Conservation (phyloP, 371 early-diverging fungal species). For the Circinella minor region DNA sequence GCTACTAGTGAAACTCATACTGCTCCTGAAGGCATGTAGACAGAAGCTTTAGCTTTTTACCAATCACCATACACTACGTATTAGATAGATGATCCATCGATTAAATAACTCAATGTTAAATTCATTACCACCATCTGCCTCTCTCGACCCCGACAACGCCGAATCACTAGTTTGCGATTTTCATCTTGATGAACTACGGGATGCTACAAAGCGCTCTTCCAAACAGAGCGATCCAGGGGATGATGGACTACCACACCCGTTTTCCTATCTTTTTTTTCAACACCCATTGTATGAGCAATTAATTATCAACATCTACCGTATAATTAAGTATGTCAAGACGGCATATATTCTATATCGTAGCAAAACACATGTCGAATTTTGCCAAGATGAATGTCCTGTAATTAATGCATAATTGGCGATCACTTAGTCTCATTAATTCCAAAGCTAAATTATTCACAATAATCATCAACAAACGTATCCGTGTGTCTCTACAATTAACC, state of each 20-base stretch:
- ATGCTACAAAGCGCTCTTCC: no score
- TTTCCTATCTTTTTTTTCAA: background rate
- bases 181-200: no score
- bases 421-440: constrained; percentile 25
- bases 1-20: no score
- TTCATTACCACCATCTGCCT: no score
- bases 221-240: constrained; percentile 3
- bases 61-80: no score
- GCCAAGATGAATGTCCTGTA: constrained; percentile 24
- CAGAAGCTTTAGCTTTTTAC: no score
- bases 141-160: no score
- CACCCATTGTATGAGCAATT: constrained; percentile 6
- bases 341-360: constrained; percentile 29
- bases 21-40: no score
- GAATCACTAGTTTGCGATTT: no score
- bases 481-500: background rate
- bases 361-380: constrained; percentile 20
- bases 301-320: constrained; percentile 3
- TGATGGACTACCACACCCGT: constrained; percentile 17
- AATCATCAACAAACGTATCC: background rate
- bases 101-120: no score
- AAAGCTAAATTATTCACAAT: constrained; percentile 25
- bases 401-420: constrained; percentile 32
- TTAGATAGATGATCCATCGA: no score
- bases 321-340: constrained; percentile 17